These are phyloP conservation scores for Ophiostoma triangulosporum DNA, from an alignment of 2,329 filamentous ascomycete species.

Conservation along the genomic window DNA sequence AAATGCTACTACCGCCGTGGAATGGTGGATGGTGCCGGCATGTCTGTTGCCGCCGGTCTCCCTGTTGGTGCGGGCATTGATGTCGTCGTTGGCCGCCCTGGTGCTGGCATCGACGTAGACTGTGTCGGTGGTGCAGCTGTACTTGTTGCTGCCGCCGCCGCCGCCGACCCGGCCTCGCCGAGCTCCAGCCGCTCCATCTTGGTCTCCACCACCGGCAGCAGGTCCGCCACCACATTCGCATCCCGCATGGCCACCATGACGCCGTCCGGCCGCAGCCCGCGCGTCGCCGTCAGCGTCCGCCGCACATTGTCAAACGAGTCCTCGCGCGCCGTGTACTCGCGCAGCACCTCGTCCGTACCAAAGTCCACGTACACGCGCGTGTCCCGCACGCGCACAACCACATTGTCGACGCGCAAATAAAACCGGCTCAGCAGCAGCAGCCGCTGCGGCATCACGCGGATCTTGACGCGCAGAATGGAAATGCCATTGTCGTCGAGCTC, in stretches of 20 bases:
- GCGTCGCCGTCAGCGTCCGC: constrained; percentile 31
- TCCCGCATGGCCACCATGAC: constrained; percentile 66
- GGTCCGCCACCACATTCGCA: constrained; percentile 57
- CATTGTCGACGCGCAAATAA: constrained; percentile 87
- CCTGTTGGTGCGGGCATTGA: background rate
- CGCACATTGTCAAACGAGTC: constrained; percentile 65
- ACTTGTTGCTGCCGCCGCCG: background rate
- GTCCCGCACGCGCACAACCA: constrained; percentile 75
- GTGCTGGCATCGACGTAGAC: background rate
- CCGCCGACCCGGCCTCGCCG: background rate
- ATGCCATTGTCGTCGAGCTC: constrained; percentile 97
- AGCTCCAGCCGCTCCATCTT: constrained; percentile 37
- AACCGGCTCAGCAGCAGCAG: constrained; percentile 75
- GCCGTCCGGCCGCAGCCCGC: constrained; percentile 50
- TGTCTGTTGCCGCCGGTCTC: background rate
- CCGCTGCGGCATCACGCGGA: constrained; percentile 81
- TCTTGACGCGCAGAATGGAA: constrained; percentile 75
- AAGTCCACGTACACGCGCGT: constrained; percentile 91
- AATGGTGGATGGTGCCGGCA: background rate
- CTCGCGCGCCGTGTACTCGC: constrained; percentile 86
- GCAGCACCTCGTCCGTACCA: constrained; percentile 58
- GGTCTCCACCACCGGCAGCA: constrained; percentile 59
- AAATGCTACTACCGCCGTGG: background rate
- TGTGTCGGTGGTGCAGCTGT: background rate
- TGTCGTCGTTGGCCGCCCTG: background rate